Percentiles rank a stretch among this genome's conserved stretches.
Evolutionary conservation across 352 stramenopile genomes (phyloP).

Genomic region (Phytophthora idaei): DNA sequence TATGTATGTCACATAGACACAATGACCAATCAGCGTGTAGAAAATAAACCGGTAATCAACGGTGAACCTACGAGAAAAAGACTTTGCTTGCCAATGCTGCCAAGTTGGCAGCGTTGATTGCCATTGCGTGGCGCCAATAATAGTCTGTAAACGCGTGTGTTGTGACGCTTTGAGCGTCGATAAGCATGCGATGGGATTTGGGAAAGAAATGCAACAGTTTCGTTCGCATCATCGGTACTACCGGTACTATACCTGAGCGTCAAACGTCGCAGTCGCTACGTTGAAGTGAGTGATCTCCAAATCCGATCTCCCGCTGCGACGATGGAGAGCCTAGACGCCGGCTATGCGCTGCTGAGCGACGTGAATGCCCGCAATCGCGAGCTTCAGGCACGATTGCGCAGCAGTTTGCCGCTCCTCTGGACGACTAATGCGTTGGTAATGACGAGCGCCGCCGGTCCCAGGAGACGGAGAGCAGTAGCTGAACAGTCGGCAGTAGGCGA

Average conservation of each 20-base stretch:
- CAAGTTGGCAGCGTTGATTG: not conserved
- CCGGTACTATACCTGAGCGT: not conserved
- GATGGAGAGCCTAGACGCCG: conserved; percentile 45
- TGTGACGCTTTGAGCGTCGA: not conserved
- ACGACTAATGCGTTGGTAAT: conserved; percentile 53
- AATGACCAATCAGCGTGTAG: conserved; percentile 21
- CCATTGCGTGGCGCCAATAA: not conserved
- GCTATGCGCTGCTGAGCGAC: conserved; percentile 65
- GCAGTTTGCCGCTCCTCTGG: conserved; percentile 60
- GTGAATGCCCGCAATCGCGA: conserved; percentile 51
- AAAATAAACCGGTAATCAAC: conserved; percentile 7
- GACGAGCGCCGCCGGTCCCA: conserved; percentile 18
- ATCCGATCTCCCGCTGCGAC: conserved; percentile 7
- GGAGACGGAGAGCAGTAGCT: not conserved
- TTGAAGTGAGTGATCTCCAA: conserved; percentile 18
- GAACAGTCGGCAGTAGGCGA: conserved; percentile 19
- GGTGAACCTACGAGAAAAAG: conserved; percentile 2
- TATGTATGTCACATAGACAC: conserved; percentile 28
- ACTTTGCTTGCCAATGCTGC: no score
- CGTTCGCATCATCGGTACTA: conserved; percentile 3
- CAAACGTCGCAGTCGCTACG: conserved; percentile 7
- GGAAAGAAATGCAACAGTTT: conserved; percentile 22
- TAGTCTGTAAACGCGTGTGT: conserved; percentile 2
- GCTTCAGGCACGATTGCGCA: conserved; percentile 52
- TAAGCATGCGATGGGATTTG: conserved; percentile 18